phyloP scores from a whole-genome alignment of 2,329 filamentous ascomycete species.

The Tothia fuscella region DNA sequence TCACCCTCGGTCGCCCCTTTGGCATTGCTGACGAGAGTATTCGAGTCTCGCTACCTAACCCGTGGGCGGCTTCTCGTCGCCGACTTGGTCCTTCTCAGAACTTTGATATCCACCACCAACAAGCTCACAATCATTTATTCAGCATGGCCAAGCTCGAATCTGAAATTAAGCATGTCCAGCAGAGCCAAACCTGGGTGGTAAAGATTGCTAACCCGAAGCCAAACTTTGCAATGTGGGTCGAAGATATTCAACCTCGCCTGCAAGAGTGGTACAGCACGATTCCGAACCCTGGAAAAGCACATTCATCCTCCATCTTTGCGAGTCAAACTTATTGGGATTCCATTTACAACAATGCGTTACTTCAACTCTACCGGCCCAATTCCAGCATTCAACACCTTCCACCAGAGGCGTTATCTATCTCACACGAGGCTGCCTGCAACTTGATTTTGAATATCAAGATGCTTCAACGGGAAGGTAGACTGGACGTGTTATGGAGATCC shows the following conservation, averaged over 20 bases:
- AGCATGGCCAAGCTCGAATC: conserved; percentile 21
- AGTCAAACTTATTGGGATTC: conserved; percentile 21
- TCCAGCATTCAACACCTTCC: conserved; percentile 15
- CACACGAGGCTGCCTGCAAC: conserved; percentile 18
- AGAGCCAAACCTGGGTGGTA: conserved; percentile 17
- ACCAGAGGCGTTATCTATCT: conserved; percentile 17
- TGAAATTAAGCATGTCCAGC: conserved; percentile 24
- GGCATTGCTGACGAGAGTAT: conserved; percentile 20
- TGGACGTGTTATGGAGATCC: conserved; percentile 22
- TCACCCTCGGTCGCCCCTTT: conserved; percentile 21
- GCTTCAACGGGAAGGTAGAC: conserved; percentile 21
- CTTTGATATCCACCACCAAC: conserved; percentile 16
- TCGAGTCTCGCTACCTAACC: conserved; percentile 16
- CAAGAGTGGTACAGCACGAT: conserved; percentile 21
- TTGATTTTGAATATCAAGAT: conserved; percentile 20
- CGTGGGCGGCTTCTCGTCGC: conserved; percentile 11
- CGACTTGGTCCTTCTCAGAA: neutral
- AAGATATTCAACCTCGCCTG: conserved; percentile 21
- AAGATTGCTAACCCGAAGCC: conserved; percentile 21
- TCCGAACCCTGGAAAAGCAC: conserved; percentile 17
- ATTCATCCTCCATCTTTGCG: conserved; percentile 20
- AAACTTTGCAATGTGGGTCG: conserved; percentile 19
- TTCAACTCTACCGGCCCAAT: conserved; percentile 23
- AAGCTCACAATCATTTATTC: conserved; percentile 22
- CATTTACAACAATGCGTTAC: conserved; percentile 20